These are phyloP conservation scores for Trametes villosa DNA, from an alignment of 768 basidiomycete species.

Conservation along the genomic window DNA sequence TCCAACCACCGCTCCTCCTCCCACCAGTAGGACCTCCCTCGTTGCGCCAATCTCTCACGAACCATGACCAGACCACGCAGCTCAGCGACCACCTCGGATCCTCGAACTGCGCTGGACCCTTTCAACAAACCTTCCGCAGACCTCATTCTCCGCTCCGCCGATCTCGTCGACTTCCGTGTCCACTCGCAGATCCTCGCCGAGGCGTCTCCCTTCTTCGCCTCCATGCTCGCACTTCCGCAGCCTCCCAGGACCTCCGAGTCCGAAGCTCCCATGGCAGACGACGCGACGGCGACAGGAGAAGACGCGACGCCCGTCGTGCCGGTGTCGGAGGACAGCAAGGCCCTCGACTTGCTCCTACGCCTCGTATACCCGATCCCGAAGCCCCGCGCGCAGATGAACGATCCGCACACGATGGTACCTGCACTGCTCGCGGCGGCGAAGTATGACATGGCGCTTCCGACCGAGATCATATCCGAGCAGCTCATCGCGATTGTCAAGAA, in stretches of 20 bases:
- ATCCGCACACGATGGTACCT: constrained; percentile 15
- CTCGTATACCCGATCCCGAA: constrained; percentile 31
- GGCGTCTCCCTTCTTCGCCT: constrained; percentile 37
- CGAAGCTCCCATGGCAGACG: too few relatives aligned
- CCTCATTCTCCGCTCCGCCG: constrained; percentile 35
- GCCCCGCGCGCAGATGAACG: constrained; percentile 7
- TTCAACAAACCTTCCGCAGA: constrained; percentile 30
- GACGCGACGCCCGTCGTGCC: not conserved
- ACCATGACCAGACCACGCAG: not conserved
- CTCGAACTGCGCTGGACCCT: constrained; percentile 17
- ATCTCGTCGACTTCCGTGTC: constrained; percentile 35
- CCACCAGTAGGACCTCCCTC: too few relatives aligned
- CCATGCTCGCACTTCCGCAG: constrained; percentile 31
- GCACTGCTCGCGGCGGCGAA: constrained; percentile 33
- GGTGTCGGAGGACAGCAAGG: constrained; percentile 26
- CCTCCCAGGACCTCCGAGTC: not conserved
- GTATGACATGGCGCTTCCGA: constrained; percentile 31
- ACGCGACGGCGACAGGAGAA: not conserved
- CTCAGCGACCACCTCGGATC: not conserved
- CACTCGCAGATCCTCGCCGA: constrained; percentile 35
- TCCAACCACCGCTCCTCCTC: too few relatives aligned
- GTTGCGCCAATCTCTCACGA: not conserved
- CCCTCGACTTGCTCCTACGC: constrained; percentile 29
- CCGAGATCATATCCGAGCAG: constrained; percentile 15
- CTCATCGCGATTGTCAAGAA: not conserved